Conservation (phyloP, 176 grass and related monocot genomes). For the Zizania latifolia region DNA sequence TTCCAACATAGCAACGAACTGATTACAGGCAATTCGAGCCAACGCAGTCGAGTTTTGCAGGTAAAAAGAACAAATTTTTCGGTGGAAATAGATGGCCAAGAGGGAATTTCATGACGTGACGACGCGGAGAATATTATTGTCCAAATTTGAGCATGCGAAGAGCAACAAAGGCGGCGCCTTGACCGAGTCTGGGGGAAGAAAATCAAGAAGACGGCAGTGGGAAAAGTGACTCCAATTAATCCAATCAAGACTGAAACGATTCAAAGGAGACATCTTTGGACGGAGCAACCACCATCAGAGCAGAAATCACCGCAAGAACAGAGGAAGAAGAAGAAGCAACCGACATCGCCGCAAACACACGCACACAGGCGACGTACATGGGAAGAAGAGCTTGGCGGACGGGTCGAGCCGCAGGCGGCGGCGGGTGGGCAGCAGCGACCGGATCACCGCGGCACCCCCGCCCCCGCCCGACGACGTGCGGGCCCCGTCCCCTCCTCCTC, state of each 20-base stretch:
- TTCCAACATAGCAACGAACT: background rate
- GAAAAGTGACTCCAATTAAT: background rate
- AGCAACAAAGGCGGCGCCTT: background rate
- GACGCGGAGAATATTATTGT: background rate
- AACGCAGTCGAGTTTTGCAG: background rate
- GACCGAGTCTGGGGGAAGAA: background rate
- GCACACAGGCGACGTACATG: constrained; percentile 42
- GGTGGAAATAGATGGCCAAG: background rate
- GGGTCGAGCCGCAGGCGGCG: no score
- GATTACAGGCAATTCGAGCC: background rate
- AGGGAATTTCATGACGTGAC: background rate
- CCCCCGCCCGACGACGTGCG: no score
- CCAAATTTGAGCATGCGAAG: background rate
- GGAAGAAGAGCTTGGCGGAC: constrained; percentile 82
- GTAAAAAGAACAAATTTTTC: background rate
- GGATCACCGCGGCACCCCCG: background rate
- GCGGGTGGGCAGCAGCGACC: no score
- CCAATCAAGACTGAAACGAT: background rate
- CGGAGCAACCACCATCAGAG: background rate
- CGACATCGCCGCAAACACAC: no score
- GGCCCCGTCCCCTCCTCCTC: no score
- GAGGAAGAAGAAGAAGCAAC: no score
- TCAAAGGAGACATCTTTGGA: background rate
- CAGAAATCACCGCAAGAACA: background rate
- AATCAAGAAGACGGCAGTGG: background rate